Percentiles rank a stretch among this genome's conserved stretches.
Conservation (phyloP, 2,329 filamentous ascomycete genomes). For the Penicillium brasilianum region DNA sequence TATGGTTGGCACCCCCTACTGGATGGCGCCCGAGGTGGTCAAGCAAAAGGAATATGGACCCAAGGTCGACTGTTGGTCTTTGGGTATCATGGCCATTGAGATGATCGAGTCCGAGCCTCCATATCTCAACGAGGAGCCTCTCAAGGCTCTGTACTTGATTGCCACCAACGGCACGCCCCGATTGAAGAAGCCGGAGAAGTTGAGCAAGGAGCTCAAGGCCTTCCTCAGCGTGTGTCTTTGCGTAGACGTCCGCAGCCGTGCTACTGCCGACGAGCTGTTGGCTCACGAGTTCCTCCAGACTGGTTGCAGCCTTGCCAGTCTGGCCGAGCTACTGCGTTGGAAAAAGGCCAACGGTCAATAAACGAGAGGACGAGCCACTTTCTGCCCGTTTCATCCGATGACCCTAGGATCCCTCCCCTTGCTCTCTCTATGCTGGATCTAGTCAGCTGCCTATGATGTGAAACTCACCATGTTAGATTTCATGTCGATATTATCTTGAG, state of each 20-base stretch:
- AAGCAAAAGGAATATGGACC: slow-evolving; percentile 99
- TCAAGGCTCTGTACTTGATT: slow-evolving; percentile 96
- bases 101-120: slow-evolving; percentile 99
- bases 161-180: slow-evolving; percentile 96
- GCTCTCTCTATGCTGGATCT: neutral
- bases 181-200: slow-evolving; percentile 96
- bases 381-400: neutral
- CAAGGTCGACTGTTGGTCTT: slow-evolving; percentile 98
- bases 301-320: slow-evolving; percentile 79
- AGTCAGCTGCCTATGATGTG: neutral
- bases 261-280: slow-evolving; percentile 86
- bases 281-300: slow-evolving; percentile 93
- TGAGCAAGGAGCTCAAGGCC: slow-evolving; percentile 96
- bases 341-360: slow-evolving; percentile 52
- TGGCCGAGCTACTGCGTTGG: slow-evolving; percentile 83
- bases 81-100: slow-evolving; percentile 99
- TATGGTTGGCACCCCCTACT: slow-evolving; percentile 99
- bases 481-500: neutral
- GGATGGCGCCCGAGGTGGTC: slow-evolving; percentile 99
- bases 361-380: slow-evolving; percentile 5
- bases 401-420: neutral
- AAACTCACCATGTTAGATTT: neutral
- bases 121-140: slow-evolving; percentile 95
- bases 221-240: slow-evolving; percentile 96
- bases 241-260: slow-evolving; percentile 93